Evolutionary conservation across 257 asterid species (phyloP).

Genomic region (Capsicum chinense): DNA sequence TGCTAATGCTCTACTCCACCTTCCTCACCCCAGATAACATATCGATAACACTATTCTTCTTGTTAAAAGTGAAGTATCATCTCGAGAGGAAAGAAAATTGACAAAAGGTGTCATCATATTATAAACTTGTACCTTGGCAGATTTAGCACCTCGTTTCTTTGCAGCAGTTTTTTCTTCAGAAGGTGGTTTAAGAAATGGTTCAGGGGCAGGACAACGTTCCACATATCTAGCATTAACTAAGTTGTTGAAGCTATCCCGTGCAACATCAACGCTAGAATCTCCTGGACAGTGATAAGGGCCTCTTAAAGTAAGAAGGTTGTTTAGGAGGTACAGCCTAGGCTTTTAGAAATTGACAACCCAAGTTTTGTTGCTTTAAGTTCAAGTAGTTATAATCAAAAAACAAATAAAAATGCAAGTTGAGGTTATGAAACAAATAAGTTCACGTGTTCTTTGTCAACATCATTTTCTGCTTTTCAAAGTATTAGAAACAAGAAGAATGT

Average conservation of each 20-base stretch:
- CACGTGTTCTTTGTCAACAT: background rate
- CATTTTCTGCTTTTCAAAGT: background rate
- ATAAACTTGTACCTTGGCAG: no score
- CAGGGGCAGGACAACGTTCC: constrained; percentile 93
- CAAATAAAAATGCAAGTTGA: constrained; percentile 22
- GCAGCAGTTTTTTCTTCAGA: no score
- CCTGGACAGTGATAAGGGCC: constrained; percentile 48
- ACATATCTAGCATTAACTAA: constrained; percentile 70
- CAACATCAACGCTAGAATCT: constrained; percentile 44
- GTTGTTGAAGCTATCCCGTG: constrained; percentile 56
- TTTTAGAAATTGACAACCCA: background rate
- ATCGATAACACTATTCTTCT: background rate
- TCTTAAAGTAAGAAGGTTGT: constrained; percentile 19
- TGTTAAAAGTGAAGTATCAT: background rate
- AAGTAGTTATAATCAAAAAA: background rate
- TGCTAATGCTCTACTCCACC: constrained; percentile 22
- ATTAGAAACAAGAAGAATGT: constrained; percentile 10
- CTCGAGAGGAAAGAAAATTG: background rate
- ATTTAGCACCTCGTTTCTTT: no score
- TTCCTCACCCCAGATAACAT: constrained; percentile 5
- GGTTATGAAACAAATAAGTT: background rate
- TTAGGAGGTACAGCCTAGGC: background rate
- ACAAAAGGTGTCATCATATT: constrained; percentile 20
- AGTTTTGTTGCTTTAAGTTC: constrained; percentile 23
- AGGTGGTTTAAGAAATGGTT: constrained; percentile 63